Evolutionary conservation across 345 rosid genomes (phyloP).

Genomic region (Citrus mangshanensis): DNA sequence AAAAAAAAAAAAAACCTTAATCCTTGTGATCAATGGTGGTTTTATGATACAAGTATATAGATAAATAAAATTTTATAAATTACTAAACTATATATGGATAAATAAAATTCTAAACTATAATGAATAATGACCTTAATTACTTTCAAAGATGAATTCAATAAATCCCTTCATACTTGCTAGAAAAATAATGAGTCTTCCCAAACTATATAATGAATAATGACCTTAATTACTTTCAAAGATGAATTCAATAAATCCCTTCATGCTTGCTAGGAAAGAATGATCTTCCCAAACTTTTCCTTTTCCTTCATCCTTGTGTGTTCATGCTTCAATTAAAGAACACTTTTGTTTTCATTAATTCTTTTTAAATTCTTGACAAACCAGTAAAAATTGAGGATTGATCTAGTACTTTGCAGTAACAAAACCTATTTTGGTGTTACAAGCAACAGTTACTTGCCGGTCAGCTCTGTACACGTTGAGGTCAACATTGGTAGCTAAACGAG

Average conservation of each 20-base stretch:
- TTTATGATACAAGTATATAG: too few relatives aligned
- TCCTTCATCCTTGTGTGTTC: not conserved
- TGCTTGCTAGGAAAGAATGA: not conserved
- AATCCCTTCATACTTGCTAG: not conserved
- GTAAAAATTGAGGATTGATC: slow-evolving; percentile 27
- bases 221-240: not conserved
- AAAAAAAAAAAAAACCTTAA: too few relatives aligned
- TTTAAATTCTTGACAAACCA: slow-evolving; percentile 16
- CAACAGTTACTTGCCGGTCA: slow-evolving; percentile 9
- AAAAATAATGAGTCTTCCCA: not conserved
- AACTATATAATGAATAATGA: too few relatives aligned
- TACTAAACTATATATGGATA: not conserved
- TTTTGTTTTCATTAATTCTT: not conserved
- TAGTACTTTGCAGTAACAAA: slow-evolving; percentile 8
- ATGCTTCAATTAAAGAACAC: not conserved
- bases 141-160: not conserved
- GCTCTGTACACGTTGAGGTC: slow-evolving; percentile 17
- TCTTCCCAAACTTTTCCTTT: not conserved
- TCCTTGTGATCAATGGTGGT: too few relatives aligned
- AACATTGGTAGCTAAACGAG: slow-evolving; percentile 2
- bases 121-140: not conserved
- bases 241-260: not conserved
- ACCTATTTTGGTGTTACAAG: slow-evolving; percentile 9
- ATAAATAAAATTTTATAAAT: not conserved
- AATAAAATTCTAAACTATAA: not conserved